A percentile compares a stretch with the other conserved stretches of the same genome.
phyloP scores from a whole-genome alignment of 352 stramenopile species.

The Saprolegnia parasitica region DNA sequence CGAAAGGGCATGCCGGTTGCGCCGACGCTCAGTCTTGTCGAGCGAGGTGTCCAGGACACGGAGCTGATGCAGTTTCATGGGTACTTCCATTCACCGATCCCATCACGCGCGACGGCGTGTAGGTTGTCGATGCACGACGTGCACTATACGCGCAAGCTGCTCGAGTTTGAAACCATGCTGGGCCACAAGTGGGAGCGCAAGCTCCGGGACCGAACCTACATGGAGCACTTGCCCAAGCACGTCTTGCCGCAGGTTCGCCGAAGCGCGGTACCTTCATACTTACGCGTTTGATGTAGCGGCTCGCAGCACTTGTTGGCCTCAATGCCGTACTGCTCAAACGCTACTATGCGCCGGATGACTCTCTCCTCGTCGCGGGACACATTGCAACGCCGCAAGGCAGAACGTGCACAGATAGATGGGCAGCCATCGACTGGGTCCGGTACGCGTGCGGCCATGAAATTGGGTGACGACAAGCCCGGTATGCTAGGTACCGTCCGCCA shows the following conservation, averaged over 20 bases:
- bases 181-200: conserved; percentile 47
- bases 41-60: conserved; percentile 53
- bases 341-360: conserved; percentile 56
- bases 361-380: conserved; percentile 47
- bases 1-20: conserved; percentile 51
- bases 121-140: conserved; percentile 34
- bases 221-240: conserved; percentile 37
- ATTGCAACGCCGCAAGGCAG: conserved; percentile 47
- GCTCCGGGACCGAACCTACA: conserved; percentile 41
- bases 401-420: conserved; percentile 46
- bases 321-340: conserved; percentile 38
- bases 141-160: conserved; percentile 54
- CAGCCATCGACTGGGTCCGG: conserved; percentile 52
- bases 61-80: conserved; percentile 45
- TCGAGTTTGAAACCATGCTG: conserved; percentile 55
- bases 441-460: not conserved
- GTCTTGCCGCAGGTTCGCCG: conserved; percentile 47
- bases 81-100: not conserved
- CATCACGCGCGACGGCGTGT: not conserved
- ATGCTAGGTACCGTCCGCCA: conserved; percentile 41
- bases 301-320: conserved; percentile 44
- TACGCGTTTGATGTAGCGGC: conserved; percentile 29
- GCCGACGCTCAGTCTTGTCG: conserved; percentile 35
- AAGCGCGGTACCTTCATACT: not conserved
- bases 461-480: not conserved